Evolutionary conservation across 2,329 filamentous ascomycete genomes (phyloP).

Genomic region (Alternaria sp.): DNA sequence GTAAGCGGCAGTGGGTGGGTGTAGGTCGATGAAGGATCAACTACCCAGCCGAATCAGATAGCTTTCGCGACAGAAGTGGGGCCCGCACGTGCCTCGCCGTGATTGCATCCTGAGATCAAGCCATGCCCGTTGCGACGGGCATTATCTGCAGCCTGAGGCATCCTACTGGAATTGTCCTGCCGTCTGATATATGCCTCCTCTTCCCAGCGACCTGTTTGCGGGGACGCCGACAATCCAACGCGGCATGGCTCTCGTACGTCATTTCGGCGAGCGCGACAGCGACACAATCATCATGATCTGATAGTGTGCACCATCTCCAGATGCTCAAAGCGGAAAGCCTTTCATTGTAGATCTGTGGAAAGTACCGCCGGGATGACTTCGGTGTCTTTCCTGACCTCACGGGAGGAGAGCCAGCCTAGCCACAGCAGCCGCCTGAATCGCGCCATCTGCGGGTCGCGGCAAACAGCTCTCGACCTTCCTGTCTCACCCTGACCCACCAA

Average conservation of each 20-base stretch:
- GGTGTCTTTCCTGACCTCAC: slow-evolving; percentile 1
- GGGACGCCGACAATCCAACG: slow-evolving; percentile 9
- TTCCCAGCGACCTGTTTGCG: slow-evolving; percentile 16
- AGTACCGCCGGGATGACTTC: slow-evolving; percentile 8
- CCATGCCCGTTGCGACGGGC: slow-evolving; percentile 18
- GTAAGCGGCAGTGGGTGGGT: slow-evolving; percentile 9
- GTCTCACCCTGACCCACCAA: slow-evolving; percentile 12
- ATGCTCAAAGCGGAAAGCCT: not conserved
- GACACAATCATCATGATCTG: not conserved
- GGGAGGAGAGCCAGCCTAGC: slow-evolving; percentile 6
- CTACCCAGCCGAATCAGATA: slow-evolving; percentile 3
- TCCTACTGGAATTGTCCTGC: slow-evolving; percentile 11
- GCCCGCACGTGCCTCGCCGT: slow-evolving; percentile 14
- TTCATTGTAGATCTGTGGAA: not conserved
- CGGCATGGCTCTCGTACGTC: not conserved
- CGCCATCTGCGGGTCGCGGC: slow-evolving; percentile 20
- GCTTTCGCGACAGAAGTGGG: slow-evolving; percentile 2
- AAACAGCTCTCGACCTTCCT: slow-evolving; percentile 15
- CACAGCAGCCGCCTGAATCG: slow-evolving; percentile 15
- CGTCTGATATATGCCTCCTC: slow-evolving; percentile 13
- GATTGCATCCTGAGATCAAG: slow-evolving; percentile 12
- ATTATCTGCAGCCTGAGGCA: slow-evolving; percentile 17
- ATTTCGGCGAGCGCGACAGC: slow-evolving; percentile 6
- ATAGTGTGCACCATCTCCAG: slow-evolving; percentile 6
- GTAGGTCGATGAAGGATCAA: not conserved